Evolutionary conservation across 1,284 basidiomycete species (phyloP), one percentile per base, ranked within the genome.

Genomic region (Melanopsichium pennsylvanicum): DNA sequence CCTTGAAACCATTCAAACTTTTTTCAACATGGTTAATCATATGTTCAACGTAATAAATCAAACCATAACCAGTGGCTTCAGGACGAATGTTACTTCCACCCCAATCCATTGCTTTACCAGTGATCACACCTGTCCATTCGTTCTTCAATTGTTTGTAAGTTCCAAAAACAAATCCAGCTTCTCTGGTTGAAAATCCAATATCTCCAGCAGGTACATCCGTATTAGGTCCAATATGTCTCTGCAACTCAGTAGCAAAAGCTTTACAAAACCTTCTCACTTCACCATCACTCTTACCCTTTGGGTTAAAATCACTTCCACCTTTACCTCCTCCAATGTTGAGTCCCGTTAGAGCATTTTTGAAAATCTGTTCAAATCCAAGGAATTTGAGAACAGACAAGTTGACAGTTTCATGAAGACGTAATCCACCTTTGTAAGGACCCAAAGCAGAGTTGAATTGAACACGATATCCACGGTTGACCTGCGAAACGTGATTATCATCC

Each of bases 311-410:
- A 45, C 85, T 85, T 21, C 86, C 75, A 57, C 79, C 80, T 72
- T 83, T 83, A 70, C 84, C 85, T 78, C 89, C 89, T 72, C 89
- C 89, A 86, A 90, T 90, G 82, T 84, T 86, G 62, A 90, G 84
- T 41, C 89, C 89, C 23, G 90, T 90, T 26, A 91, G 85, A 32
- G 90, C 89, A 82, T 91, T 91, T 84, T 91, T 91, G 86, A 91
- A 90, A 74, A 87, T 89, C 82, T 87, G 87, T 83, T 91, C 90
- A 81, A 90, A 90, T 49, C 89, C 90, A 70, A 91, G 86, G 87
- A 91, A 91, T 82, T 91, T 91, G 82, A 91, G 86, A 82, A 91
- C 90, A 70, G 88, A 89, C 35, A 91, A 86, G 84, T 90, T 91
- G 83, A 91, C 90, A 51, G 88, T 87, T 63, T 89, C 88, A 85